phyloP scores from a whole-genome alignment of 305 asterid species.

The Salvia sclarea region DNA sequence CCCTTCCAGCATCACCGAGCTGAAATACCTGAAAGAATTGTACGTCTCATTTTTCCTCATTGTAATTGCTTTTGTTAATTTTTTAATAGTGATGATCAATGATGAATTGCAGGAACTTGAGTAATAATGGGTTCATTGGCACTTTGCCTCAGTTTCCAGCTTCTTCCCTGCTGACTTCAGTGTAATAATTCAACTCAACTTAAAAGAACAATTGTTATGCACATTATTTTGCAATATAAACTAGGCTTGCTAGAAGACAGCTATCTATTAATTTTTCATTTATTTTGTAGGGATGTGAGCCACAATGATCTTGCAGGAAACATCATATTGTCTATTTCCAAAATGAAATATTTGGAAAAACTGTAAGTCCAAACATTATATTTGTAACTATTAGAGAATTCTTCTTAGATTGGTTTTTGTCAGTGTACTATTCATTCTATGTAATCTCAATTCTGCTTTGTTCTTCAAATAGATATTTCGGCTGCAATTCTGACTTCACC shows the following conservation, averaged over 20 bases:
- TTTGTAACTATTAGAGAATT: background rate
- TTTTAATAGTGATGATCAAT: slow-evolving; percentile 1
- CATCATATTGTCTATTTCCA: slow-evolving; percentile 40
- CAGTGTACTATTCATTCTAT: background rate
- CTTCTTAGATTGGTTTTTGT: background rate
- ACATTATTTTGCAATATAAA: background rate
- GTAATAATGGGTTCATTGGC: slow-evolving; percentile 57
- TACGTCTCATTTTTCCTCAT: slow-evolving; percentile 31
- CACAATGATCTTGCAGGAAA: slow-evolving; percentile 59
- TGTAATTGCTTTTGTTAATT: background rate
- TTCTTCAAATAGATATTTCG: slow-evolving; percentile 48
- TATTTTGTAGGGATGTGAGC: slow-evolving; percentile 58
- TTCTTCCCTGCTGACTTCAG: slow-evolving; percentile 44
- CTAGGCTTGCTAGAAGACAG: slow-evolving; percentile 12
- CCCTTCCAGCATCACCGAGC: slow-evolving; percentile 56
- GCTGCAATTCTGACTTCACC: slow-evolving; percentile 50
- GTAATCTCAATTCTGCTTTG: slow-evolving; percentile 16
- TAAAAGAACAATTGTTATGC: too few species aligned
- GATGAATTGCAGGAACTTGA: slow-evolving; percentile 53
- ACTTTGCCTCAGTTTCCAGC: slow-evolving; percentile 48
- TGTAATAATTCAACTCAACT: slow-evolving; percentile 41
- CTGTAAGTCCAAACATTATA: slow-evolving; percentile 46
- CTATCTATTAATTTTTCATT: slow-evolving; percentile 18
- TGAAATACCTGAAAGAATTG: slow-evolving; percentile 62
- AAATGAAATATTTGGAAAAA: slow-evolving; percentile 43